These are phyloP conservation scores for Phanerochaete carnosa DNA, from an alignment of 768 basidiomycete species.

Conservation along the genomic window DNA sequence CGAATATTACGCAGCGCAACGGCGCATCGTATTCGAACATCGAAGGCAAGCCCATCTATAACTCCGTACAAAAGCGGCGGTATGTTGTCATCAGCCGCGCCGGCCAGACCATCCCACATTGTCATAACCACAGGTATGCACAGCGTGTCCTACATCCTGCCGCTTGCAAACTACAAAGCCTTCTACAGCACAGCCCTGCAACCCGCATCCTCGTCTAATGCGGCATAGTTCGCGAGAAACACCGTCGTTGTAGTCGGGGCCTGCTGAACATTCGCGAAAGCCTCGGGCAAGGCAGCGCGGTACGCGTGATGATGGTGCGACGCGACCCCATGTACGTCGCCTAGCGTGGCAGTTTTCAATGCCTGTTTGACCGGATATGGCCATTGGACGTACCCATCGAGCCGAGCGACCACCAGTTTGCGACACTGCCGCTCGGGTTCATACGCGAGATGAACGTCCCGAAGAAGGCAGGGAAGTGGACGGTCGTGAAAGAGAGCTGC, in stretches of 20 bases:
- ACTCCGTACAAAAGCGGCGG: constrained; percentile 29
- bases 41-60: constrained; percentile 30
- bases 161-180: constrained; percentile 17
- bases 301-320: constrained; percentile 39
- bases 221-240: constrained; percentile 27
- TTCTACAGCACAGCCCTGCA: constrained; percentile 33
- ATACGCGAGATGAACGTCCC: constrained; percentile 17
- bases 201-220: constrained; percentile 27
- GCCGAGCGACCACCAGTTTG: constrained; percentile 21
- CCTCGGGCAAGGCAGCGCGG: constrained; percentile 28
- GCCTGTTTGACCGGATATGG: constrained; percentile 5
- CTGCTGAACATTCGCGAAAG: constrained; percentile 38
- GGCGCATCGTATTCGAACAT: constrained; percentile 35
- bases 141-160: constrained; percentile 31
- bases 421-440: constrained; percentile 21
- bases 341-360: constrained; percentile 3
- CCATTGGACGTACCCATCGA: constrained; percentile 18
- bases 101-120: constrained; percentile 34
- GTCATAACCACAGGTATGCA: constrained; percentile 36
- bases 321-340: constrained; percentile 36
- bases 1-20: constrained; percentile 35
- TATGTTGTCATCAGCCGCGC: constrained; percentile 27
- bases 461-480: constrained; percentile 20
- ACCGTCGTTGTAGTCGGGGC: constrained; percentile 38
- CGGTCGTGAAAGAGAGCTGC: constrained; percentile 29